These are phyloP conservation scores for Xylaria telfairii DNA, from an alignment of 495 filamentous ascomycete species.

Conservation along the genomic window DNA sequence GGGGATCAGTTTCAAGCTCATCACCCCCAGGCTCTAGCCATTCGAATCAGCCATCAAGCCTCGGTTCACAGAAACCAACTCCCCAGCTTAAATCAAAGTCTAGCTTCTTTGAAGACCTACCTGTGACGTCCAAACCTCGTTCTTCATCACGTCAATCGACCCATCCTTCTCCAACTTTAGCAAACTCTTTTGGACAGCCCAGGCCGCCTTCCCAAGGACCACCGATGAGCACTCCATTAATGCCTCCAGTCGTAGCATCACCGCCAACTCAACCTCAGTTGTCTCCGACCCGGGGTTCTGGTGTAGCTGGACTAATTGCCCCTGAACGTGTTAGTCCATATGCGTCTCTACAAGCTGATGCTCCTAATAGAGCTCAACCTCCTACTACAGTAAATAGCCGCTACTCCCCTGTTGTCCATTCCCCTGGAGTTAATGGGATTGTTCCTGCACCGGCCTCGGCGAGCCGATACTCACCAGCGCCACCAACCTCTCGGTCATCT, in stretches of 20 bases:
- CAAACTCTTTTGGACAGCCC: constrained; percentile 42
- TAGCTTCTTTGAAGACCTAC: constrained; percentile 91
- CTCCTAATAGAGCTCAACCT: constrained; percentile 46
- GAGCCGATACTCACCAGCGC: constrained; percentile 61
- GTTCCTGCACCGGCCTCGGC: constrained; percentile 47
- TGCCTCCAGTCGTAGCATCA: constrained; percentile 32
- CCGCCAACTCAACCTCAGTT: constrained; percentile 39
- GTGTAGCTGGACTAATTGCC: constrained; percentile 51
- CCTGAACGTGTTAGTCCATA: constrained; percentile 71
- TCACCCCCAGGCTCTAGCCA: constrained; percentile 46
- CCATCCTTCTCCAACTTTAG: constrained; percentile 47
- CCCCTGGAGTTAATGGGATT: constrained; percentile 40
- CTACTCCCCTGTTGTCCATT: constrained; percentile 65
- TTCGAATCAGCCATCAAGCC: constrained; percentile 38
- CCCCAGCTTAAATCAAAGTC: constrained; percentile 47
- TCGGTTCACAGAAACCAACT: constrained; percentile 35
- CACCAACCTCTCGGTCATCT: constrained; percentile 45
- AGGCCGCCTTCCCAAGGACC: constrained; percentile 41
- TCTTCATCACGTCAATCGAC: constrained; percentile 51
- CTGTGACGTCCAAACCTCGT: constrained; percentile 65
- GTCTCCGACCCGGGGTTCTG: constrained; percentile 36
- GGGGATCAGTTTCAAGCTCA: constrained; percentile 39
- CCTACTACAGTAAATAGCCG: constrained; percentile 47
- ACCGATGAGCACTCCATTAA: constrained; percentile 36
- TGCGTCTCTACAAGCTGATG: constrained; percentile 51